phyloP scores from a whole-genome alignment of 352 stramenopile genomes.

The Aphanomyces cochlioides region DNA sequence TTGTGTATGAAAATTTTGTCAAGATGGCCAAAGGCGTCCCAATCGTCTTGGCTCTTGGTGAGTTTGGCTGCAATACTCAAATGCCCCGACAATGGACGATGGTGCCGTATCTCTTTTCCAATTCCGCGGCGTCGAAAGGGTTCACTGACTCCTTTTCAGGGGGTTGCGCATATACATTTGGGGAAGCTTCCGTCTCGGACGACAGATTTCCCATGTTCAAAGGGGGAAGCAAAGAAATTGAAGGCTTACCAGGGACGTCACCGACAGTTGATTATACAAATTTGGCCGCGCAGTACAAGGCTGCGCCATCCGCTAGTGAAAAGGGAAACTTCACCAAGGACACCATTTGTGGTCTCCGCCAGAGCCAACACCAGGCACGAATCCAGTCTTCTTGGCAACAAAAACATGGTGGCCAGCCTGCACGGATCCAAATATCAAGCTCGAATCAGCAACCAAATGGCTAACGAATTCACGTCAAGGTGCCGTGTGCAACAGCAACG shows the following conservation, averaged over 20 bases:
- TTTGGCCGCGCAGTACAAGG: slow-evolving; percentile 59
- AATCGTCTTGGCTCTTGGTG: slow-evolving; percentile 72
- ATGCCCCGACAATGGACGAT: slow-evolving; percentile 62
- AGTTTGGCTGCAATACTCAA: slow-evolving; percentile 59
- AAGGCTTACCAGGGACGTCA: slow-evolving; percentile 56
- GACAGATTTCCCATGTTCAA: slow-evolving; percentile 79
- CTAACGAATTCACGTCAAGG: slow-evolving; percentile 68
- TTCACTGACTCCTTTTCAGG: slow-evolving; percentile 77
- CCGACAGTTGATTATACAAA: slow-evolving; percentile 67
- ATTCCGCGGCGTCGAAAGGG: slow-evolving; percentile 51
- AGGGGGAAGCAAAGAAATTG: slow-evolving; percentile 41
- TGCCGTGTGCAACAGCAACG: slow-evolving; percentile 61
- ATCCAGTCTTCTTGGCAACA: slow-evolving; percentile 48
- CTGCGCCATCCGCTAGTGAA: slow-evolving; percentile 23
- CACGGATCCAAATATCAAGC: slow-evolving; percentile 42
- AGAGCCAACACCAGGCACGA: slow-evolving; percentile 34
- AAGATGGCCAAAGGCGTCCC: slow-evolving; percentile 67
- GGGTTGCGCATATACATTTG: slow-evolving; percentile 79
- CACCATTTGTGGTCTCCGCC: slow-evolving; percentile 66
- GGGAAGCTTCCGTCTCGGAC: slow-evolving; percentile 69
- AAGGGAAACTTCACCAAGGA: slow-evolving; percentile 34
- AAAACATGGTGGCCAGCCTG: slow-evolving; percentile 69
- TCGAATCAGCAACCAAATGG: slow-evolving; percentile 63
- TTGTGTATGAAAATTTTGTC: slow-evolving; percentile 68
- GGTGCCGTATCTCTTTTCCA: slow-evolving; percentile 69